Evolutionary conservation across 495 filamentous ascomycete genomes (phyloP).

Genomic region (Neurospora sp.): DNA sequence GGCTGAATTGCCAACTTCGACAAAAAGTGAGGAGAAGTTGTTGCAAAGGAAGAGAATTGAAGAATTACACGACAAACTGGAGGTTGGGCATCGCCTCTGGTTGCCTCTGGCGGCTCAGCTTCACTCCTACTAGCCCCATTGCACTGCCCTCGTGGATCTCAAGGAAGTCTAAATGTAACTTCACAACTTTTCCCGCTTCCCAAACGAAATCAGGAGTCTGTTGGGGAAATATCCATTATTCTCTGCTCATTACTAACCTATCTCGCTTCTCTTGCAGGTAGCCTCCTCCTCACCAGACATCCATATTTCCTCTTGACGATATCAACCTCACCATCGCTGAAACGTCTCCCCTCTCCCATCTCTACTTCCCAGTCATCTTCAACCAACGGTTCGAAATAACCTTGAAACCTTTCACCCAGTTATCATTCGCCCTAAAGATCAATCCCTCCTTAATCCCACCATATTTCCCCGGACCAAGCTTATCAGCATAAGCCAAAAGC

Average conservation of each 20-base stretch:
- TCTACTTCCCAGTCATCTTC: conserved; percentile 2
- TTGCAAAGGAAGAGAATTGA: neutral
- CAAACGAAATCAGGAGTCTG: too few relatives aligned
- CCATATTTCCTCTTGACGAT: neutral
- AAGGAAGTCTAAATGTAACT: too few relatives aligned
- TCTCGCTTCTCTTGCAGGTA: neutral
- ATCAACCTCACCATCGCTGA: neutral
- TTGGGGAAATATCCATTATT: too few relatives aligned
- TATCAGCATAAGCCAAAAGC: conserved; percentile 11
- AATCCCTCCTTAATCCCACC: conserved; percentile 11
- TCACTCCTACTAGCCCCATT: too few relatives aligned
- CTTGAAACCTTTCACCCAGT: conserved; percentile 6
- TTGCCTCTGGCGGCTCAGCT: too few relatives aligned
- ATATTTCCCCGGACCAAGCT: neutral
- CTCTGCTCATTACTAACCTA: too few relatives aligned
- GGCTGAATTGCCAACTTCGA: neutral
- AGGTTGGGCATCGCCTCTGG: too few relatives aligned
- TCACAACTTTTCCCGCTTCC: too few relatives aligned
- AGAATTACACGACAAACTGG: too few relatives aligned
- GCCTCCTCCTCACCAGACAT: neutral
- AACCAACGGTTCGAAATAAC: conserved; percentile 20
- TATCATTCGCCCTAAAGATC: conserved; percentile 8
- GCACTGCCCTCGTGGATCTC: too few relatives aligned
- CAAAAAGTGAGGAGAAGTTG: neutral
- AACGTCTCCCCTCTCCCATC: neutral